These are phyloP conservation scores for Hevea brasiliensis DNA, from an alignment of 345 rosid species.

Conservation along the genomic window DNA sequence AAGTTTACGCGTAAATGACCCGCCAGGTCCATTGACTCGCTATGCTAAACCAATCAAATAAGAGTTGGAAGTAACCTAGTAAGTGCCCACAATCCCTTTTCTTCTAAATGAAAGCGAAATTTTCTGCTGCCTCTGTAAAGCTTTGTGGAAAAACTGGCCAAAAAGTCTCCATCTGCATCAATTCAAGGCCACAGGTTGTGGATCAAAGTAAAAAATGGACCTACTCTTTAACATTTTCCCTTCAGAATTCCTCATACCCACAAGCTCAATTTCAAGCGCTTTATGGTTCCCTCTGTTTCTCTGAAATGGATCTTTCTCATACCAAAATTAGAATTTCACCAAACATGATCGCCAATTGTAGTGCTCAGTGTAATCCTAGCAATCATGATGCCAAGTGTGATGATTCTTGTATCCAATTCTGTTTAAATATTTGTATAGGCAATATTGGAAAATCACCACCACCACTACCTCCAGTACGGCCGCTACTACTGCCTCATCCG, in stretches of 20 bases:
- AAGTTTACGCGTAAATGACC: constrained; percentile 23
- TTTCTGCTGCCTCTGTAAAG: background rate
- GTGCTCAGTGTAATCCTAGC: background rate
- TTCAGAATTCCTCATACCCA: background rate
- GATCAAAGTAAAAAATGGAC: background rate
- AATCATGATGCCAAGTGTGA: background rate
- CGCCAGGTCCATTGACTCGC: constrained; percentile 13
- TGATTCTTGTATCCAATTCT: background rate
- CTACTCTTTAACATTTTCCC: background rate
- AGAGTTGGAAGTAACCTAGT: constrained; percentile 18
- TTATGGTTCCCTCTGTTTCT: background rate
- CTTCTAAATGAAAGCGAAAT: constrained; percentile 8
- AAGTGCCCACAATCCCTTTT: constrained; percentile 22
- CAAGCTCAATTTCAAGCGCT: background rate
- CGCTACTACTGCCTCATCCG: background rate
- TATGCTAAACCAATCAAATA: background rate
- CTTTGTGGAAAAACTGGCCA: background rate
- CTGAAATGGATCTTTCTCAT: constrained; percentile 3
- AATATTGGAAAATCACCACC: no score
- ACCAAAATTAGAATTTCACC: background rate
- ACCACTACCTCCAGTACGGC: background rate
- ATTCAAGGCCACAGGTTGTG: background rate
- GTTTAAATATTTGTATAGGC: background rate
- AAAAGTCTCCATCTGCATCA: no score
- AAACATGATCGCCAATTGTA: background rate